Base-by-base conservation (phyloP, 2,329 filamentous ascomycete species). In the Cytospora schulzeri region DNA sequence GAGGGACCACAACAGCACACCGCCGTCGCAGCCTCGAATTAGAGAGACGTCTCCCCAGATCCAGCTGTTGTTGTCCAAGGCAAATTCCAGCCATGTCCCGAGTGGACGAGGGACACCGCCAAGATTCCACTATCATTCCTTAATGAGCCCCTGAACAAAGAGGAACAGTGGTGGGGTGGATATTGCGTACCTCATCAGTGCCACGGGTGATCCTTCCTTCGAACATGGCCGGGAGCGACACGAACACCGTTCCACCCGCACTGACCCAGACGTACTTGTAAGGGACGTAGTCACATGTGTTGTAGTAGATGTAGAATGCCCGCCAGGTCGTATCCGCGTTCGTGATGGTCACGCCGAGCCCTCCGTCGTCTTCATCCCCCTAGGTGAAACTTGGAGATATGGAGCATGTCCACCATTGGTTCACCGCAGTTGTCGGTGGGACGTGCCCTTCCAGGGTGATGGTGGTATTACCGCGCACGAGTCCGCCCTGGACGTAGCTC, bases 21-120 rank as follows among this genome's bases (percentile, higher is more conserved):
- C 63, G 33, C 72, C 72, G 57, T 73, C 71, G 63, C 70, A 71
- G 50, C 71, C 71, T 8, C 71, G 66, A 57, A 73, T 73, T n/a
- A 73, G 61, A n/a, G 69, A 71, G 9, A 73, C 67, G 29, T 73
- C 72, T 22, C 57, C 68, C 70, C 71, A 73, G 53, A 64, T 68
- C 29, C 67, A 60, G 51, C 67, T 69, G 51, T 67, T 55, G 26
- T 54, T 24, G 68, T 72, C 70, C 56, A 69, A 67, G 33, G 66
- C 69, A 29, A 73, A 53, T 65, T 73, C 71, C 38, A 73, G 67
- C 72, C 72, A 73, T 6, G 71, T 69, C 52, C 67, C 70, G 11
- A 73, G 66, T 9, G 62, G 55, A 52, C 72, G 70, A 2, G 72
- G 60, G n/a, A 68, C 45, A 22, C 71, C 71, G 41, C 67, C 66